Conservation (phyloP, 2,329 filamentous ascomycete genomes). For the Bipolaris gigantea region DNA sequence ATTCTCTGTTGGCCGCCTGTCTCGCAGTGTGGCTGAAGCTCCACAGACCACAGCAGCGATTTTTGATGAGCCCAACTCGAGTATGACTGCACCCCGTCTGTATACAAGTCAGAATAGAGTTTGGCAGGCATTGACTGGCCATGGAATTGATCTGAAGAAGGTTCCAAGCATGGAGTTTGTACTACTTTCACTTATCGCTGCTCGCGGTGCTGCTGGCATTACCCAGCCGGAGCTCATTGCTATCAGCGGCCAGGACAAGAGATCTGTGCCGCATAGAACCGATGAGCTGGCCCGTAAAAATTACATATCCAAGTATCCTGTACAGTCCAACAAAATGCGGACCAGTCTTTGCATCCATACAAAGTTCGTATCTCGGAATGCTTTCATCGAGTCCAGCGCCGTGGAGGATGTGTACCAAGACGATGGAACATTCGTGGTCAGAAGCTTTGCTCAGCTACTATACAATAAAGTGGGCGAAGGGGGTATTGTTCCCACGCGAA, state of each 20-base stretch:
- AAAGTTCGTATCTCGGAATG: slow-evolving; percentile 49
- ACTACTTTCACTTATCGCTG: slow-evolving; percentile 61
- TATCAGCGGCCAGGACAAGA: slow-evolving; percentile 64
- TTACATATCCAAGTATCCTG: slow-evolving; percentile 60
- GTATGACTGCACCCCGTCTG: slow-evolving; percentile 30
- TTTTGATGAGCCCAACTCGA: slow-evolving; percentile 32
- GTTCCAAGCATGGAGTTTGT: slow-evolving; percentile 59
- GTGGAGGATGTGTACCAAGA: slow-evolving; percentile 41
- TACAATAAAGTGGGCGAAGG: slow-evolving; percentile 55
- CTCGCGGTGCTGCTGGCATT: slow-evolving; percentile 57
- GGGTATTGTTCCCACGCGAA: slow-evolving; percentile 55
- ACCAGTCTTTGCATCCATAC: slow-evolving; percentile 61
- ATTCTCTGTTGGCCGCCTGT: slow-evolving; percentile 2
- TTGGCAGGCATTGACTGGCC: slow-evolving; percentile 64
- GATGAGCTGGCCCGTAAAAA: slow-evolving; percentile 59
- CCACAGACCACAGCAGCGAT: slow-evolving; percentile 14
- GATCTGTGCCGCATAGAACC: slow-evolving; percentile 64
- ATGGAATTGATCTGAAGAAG: slow-evolving; percentile 58
- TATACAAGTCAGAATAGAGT: slow-evolving; percentile 58
- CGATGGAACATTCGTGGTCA: slow-evolving; percentile 50
- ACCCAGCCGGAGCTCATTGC: slow-evolving; percentile 59
- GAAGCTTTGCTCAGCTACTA: slow-evolving; percentile 53
- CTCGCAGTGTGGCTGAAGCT: slow-evolving; percentile 17
- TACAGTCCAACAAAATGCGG: slow-evolving; percentile 48
- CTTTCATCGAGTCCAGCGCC: slow-evolving; percentile 30